Conservation (phyloP, 441 rosid genomes). For the Gossypium gossypioides region DNA sequence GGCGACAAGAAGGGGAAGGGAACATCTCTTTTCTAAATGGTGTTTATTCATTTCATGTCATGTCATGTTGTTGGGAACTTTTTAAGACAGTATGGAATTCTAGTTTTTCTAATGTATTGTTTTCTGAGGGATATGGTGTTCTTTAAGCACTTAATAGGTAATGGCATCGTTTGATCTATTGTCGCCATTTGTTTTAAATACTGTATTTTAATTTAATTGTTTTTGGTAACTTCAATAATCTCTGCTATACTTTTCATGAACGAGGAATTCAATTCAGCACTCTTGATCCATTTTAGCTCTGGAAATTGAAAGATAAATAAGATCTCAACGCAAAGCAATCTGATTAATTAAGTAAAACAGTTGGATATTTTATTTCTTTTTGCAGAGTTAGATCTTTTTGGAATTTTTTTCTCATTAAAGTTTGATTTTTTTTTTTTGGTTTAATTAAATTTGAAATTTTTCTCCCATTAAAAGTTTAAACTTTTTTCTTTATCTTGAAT, state of each 20-base stretch:
- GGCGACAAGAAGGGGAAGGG: slow-evolving; percentile 60
- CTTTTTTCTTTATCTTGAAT: too few relatives aligned
- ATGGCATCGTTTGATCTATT: neutral
- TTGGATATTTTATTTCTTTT: too few relatives aligned
- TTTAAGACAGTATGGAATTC: neutral
- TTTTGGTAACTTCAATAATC: neutral
- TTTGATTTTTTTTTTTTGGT: too few relatives aligned
- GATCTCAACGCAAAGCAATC: too few relatives aligned
- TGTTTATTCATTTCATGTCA: neutral
- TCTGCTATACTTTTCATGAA: neutral
- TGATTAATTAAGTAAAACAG: too few relatives aligned
- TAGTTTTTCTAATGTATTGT: neutral
- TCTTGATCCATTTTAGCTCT: neutral
- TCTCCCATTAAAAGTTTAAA: too few relatives aligned
- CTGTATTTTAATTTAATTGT: neutral
- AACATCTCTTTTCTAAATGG: slow-evolving; percentile 41
- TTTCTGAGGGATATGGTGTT: neutral
- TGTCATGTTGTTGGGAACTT: neutral
- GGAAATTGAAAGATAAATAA: too few relatives aligned
- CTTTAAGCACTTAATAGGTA: neutral
- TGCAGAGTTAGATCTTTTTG: too few relatives aligned
- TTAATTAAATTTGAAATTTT: too few relatives aligned
- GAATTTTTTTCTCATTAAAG: too few relatives aligned
- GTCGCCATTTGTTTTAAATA: neutral
- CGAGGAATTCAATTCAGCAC: neutral